These are phyloP conservation scores for Pseudogymnoascus sp. DNA, from an alignment of 2,329 filamentous ascomycete genomes.

Conservation along the genomic window DNA sequence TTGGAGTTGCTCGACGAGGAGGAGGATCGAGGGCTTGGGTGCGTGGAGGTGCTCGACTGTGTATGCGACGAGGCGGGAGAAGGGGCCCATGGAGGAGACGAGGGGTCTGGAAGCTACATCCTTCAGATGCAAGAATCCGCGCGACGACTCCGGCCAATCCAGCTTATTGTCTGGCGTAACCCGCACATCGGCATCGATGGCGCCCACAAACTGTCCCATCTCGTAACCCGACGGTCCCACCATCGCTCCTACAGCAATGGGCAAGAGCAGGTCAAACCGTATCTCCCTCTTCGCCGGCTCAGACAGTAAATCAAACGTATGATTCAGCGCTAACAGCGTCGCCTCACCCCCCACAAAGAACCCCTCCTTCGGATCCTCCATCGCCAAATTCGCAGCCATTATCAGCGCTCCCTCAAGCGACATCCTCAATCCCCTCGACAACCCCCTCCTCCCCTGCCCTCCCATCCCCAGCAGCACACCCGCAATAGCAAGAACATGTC, in stretches of 20 bases:
- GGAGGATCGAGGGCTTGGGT: constrained; percentile 24
- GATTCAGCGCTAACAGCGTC: constrained; percentile 55
- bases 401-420: constrained; percentile 54
- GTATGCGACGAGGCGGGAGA: constrained; percentile 56
- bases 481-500: constrained; percentile 55
- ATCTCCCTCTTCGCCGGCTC: constrained; percentile 44
- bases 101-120: constrained; percentile 49
- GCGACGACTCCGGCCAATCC: constrained; percentile 49
- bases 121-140: constrained; percentile 45
- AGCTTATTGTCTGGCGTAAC: constrained; percentile 43
- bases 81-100: constrained; percentile 50
- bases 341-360: constrained; percentile 41
- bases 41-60: constrained; percentile 44
- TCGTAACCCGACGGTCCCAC: constrained; percentile 55
- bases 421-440: constrained; percentile 43
- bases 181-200: constrained; percentile 52
- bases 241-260: constrained; percentile 48
- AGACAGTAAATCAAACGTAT: constrained; percentile 52
- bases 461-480: constrained; percentile 55
- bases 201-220: constrained; percentile 55
- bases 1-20: constrained; percentile 45
- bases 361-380: constrained; percentile 42
- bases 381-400: constrained; percentile 51
- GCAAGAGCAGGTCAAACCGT: constrained; percentile 51
- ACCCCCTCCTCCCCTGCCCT: constrained; percentile 45